Conservation (phyloP, 306 rosid species). For the Arachis hypogaea region DNA sequence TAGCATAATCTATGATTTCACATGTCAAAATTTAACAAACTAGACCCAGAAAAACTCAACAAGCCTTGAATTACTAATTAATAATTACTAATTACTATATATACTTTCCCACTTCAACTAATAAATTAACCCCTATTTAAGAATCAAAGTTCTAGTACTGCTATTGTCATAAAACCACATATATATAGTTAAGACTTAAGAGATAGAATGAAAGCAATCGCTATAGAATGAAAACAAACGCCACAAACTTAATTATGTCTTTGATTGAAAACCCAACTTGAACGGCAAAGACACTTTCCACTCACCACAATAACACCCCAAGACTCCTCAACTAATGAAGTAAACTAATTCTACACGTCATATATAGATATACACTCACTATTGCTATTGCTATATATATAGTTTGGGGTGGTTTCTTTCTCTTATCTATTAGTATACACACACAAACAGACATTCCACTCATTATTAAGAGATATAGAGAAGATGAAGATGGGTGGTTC, state of each 20-base stretch:
- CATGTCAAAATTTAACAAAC: slow-evolving; percentile 20
- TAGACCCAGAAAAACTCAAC: not conserved
- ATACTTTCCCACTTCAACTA: slow-evolving; percentile 22
- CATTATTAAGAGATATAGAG: no score
- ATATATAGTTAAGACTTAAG: no score
- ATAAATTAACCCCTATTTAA: not conserved
- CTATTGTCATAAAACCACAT: no score
- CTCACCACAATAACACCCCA: slow-evolving; percentile 8
- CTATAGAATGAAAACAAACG: no score
- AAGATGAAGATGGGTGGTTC: slow-evolving; percentile 33
- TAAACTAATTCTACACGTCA: not conserved
- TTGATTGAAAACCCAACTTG: slow-evolving; percentile 17
- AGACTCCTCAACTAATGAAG: not conserved
- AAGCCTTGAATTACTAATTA: not conserved
- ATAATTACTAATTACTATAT: no score
- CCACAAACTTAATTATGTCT: no score
- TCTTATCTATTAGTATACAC: not conserved
- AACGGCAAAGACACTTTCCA: slow-evolving; percentile 38
- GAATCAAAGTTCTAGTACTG: not conserved
- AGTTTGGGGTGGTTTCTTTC: not conserved
- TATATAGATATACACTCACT: not conserved
- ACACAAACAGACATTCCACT: not conserved
- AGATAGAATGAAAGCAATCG: no score
- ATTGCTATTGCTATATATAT: not conserved
- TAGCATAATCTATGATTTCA: not conserved